Percentiles rank a stretch among this genome's conserved stretches.
phyloP scores from a whole-genome alignment of 768 basidiomycete species.

The Trichaptum fuscoviolaceum region DNA sequence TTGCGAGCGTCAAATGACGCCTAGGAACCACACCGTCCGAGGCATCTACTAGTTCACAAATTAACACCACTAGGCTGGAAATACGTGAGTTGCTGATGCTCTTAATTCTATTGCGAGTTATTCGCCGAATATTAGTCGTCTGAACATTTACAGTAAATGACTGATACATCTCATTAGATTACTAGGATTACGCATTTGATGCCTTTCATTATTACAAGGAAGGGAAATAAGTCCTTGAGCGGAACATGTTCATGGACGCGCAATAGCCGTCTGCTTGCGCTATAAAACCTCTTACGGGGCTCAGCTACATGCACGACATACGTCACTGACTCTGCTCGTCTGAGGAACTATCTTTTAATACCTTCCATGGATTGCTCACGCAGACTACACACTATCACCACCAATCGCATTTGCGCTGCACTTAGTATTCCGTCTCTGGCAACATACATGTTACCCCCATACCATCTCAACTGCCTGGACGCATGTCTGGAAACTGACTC shows the following conservation, averaged over 20 bases:
- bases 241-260: conserved; percentile 82
- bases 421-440: not conserved
- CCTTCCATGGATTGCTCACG: conserved; percentile 6
- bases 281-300: too few relatives aligned
- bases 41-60: conserved; percentile 94
- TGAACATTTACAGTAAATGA: not conserved
- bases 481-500: not conserved
- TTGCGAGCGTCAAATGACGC: conserved; percentile 93
- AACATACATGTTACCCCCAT: not conserved
- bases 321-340: not conserved
- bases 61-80: conserved; percentile 93
- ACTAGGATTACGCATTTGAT: conserved; percentile 89
- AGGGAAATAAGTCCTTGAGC: conserved; percentile 96
- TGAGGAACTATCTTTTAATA: conserved; percentile 14
- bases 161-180: conserved; percentile 9
- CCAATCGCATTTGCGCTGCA: not conserved
- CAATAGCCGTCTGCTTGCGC: conserved; percentile 40
- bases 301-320: not conserved
- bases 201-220: conserved; percentile 94
- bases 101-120: conserved; percentile 5
- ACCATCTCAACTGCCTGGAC: not conserved
- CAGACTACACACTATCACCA: not conserved
- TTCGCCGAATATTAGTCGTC: conserved; percentile 3
- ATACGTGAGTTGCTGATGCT: conserved; percentile 56
- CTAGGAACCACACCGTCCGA: conserved; percentile 92